phyloP scores from a whole-genome alignment of 768 basidiomycete species.

The Phanerodontia chrysosporium region DNA sequence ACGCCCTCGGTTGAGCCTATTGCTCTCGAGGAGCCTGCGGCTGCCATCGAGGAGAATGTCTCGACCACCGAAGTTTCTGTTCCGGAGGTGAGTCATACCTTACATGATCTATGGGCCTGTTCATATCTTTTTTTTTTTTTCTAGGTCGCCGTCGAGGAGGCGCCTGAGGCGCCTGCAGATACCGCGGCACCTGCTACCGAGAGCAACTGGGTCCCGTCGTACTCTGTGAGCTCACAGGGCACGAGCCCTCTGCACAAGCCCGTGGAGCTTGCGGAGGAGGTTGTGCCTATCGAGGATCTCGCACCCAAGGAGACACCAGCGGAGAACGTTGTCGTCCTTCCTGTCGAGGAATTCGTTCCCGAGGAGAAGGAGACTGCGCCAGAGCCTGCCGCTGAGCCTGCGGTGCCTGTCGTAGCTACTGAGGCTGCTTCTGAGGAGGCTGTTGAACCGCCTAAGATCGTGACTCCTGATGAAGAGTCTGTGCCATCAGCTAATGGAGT shows the following conservation, averaged over 20 bases:
- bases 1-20: conserved; percentile 2
- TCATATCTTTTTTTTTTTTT: background rate
- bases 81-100: background rate
- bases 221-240: conserved; percentile 44
- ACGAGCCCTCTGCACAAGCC: conserved; percentile 15
- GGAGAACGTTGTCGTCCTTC: background rate
- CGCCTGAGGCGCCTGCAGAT: background rate
- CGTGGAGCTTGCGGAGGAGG: background rate
- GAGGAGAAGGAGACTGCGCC: background rate
- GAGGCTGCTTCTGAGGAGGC: background rate
- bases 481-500: background rate
- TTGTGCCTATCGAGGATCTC: conserved; percentile 6
- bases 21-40: background rate
- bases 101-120: background rate
- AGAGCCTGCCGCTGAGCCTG: background rate
- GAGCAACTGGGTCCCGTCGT: conserved; percentile 45
- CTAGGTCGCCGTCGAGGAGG: conserved; percentile 7
- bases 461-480: background rate
- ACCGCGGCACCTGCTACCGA: conserved; percentile 16
- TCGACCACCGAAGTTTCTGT: background rate
- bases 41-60: background rate
- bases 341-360: conserved; percentile 8
- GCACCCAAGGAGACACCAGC: background rate
- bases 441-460: conserved; percentile 1
- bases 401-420: background rate